Percentiles rank a stretch among this genome's conserved stretches.
These are phyloP conservation scores for Colletotrichum sp. DNA, from an alignment of 2,329 filamentous ascomycete genomes.

Conservation along the genomic window DNA sequence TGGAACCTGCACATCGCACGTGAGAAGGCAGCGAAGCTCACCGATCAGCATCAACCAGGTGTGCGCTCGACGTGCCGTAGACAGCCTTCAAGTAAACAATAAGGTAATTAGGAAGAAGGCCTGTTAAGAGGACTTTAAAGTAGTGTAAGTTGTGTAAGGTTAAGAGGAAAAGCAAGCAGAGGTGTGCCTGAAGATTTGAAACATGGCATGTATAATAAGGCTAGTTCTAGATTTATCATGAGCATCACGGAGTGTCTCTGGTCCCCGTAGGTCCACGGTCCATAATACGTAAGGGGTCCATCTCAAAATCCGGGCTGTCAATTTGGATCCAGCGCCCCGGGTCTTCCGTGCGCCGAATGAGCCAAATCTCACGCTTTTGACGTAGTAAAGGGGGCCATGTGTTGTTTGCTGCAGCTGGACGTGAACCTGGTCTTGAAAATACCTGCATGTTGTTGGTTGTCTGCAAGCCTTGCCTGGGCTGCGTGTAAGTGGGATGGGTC, in stretches of 20 bases:
- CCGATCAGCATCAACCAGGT: constrained; percentile 18
- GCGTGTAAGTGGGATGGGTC: constrained; percentile 7
- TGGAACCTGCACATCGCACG: background rate
- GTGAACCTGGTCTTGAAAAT: background rate
- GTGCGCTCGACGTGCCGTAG: background rate
- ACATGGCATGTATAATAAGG: background rate
- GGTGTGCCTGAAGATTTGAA: background rate
- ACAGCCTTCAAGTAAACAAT: background rate
- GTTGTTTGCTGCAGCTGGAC: background rate
- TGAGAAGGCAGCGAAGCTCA: background rate
- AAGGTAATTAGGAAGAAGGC: background rate
- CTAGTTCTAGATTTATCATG: constrained; percentile 10
- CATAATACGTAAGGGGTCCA: constrained; percentile 14
- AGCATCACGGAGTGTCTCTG: background rate
- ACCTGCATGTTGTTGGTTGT: background rate
- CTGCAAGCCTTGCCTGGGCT: background rate
- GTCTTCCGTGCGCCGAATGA: constrained; percentile 2
- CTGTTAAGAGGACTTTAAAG: background rate
- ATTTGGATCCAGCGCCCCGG: constrained; percentile 3
- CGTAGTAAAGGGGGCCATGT: background rate
- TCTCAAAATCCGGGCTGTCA: constrained; percentile 11
- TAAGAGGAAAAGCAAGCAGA: background rate
- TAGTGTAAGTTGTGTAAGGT: background rate
- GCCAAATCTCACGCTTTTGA: background rate
- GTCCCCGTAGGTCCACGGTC: background rate